Evolutionary conservation across 208 protist genomes (phyloP), one percentile per base, ranked within the genome.

Genomic region (Leishmania major): DNA sequence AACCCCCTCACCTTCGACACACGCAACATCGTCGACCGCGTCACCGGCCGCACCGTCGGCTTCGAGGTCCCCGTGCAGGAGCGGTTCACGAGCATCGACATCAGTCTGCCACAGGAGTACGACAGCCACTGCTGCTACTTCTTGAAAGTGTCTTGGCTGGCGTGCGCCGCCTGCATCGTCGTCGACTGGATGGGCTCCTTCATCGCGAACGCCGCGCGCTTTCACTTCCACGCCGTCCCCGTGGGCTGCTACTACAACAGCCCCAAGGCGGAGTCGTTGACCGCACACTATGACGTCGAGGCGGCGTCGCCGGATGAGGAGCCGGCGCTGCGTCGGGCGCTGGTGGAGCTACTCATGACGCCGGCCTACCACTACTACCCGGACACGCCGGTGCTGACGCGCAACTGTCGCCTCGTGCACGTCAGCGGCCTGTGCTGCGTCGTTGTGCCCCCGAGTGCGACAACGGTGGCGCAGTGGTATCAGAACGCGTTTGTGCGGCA

Each of bases 171-270:
- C 71, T 81, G 86, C n/a, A 84, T 95, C 13, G 85, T 96, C 59
- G 67, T 83, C 43, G 92, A 97, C 83, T 97, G 94, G 94, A 75
- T 90, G 62, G 80, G 88, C 85, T 91, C 91, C 35, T 91, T 96
- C 79, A 87, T 91, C 57, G 90, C 89, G 11, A 94, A 88, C 81
- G 94, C 92, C 69, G 40, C 78, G n/a, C 84, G 88, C 72, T 90
- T 90, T 79, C 86, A 80, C 75, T 83, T 97, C 31, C 89, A 87
- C 72, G 92, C 88, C 19, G 84, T 97, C 31, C 94, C 90, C 2
- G 81, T 97, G 60, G 62, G 83, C 4, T 89, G 84, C 80, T 89
- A 92, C 79, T 81, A 85, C 74, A 73, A 59, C 59, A 85, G 79
- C 81, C 79, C 78, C 17, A 89, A 89, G 72, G 74, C 78, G 47